A percentile compares a stretch with the other conserved stretches of the same genome.
These are phyloP conservation scores for Poronia punctata DNA, from an alignment of 495 filamentous ascomycete species.

Conservation along the genomic window DNA sequence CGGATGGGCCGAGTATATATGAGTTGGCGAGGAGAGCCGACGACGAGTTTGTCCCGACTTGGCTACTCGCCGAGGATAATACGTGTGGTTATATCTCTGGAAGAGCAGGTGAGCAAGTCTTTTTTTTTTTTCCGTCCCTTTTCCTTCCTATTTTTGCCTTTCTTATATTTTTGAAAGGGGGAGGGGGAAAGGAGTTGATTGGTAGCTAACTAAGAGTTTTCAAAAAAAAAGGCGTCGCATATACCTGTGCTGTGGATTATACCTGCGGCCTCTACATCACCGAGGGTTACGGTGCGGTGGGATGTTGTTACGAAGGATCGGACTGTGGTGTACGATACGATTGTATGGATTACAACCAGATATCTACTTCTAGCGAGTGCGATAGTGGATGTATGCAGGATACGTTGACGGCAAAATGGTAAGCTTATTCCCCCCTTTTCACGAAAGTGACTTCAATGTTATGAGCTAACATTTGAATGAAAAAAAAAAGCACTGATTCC, in stretches of 20 bases:
- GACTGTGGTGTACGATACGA: slow-evolving; percentile 23
- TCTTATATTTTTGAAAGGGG: no score
- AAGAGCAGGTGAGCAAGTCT: slow-evolving; percentile 17
- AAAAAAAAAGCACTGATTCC: slow-evolving; percentile 18
- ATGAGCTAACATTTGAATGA: no score
- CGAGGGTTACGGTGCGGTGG: slow-evolving; percentile 24
- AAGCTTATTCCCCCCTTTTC: slow-evolving; percentile 8
- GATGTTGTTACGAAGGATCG: slow-evolving; percentile 26
- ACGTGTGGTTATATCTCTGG: slow-evolving; percentile 42
- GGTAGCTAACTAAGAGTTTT: slow-evolving; percentile 3
- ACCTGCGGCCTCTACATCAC: slow-evolving; percentile 30
- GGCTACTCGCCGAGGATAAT: no score
- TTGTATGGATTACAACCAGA: slow-evolving; percentile 24
- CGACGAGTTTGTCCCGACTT: slow-evolving; percentile 26
- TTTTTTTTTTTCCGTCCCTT: not conserved
- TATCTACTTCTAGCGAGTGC: slow-evolving; percentile 22
- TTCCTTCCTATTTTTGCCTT: not conserved
- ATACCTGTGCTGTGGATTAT: slow-evolving; percentile 23
- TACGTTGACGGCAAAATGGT: slow-evolving; percentile 35
- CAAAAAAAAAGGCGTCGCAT: slow-evolving; percentile 32
- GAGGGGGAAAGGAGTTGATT: no score
- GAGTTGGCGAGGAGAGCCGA: slow-evolving; percentile 26
- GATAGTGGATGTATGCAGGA: slow-evolving; percentile 29
- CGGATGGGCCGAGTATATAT: slow-evolving; percentile 23
- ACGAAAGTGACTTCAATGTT: no score